Evolutionary conservation across 129 eudicot genomes (phyloP), one percentile per base, ranked within the genome.

Genomic region (Scalesia atractyloides): DNA sequence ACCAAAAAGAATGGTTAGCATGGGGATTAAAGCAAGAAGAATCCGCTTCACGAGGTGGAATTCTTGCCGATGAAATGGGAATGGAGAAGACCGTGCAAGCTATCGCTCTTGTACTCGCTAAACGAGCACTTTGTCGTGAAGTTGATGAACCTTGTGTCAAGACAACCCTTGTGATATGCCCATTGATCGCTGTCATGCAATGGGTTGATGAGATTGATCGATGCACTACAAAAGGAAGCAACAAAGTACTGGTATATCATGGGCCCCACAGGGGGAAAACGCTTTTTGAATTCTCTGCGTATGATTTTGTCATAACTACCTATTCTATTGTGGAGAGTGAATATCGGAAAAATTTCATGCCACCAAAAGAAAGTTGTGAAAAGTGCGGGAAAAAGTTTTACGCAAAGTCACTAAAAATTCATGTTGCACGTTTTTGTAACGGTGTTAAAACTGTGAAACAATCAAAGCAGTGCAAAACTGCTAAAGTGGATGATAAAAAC

Each of bases 11-110:
- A 79, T 94, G 99, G 99, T 75, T 94, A 77, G 85, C 97, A 47
- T 94, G 99, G 99, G 91, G 94, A 18, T 73, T 90, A 68, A 83
- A 82, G 56, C 99, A 95, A 78, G 99, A 95, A 76, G 94, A 90
- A 71, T 93, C 97, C 65, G 62, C 73, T 46, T 77, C 83, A 50
- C 78, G 80, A 73, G 99, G 97, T 33, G 99, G 99, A 36, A 91
- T 90, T 52, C 96, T 95, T 76, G 99, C 97, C 19, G 99, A 95
- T 79, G 97, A 88, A 81, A 91, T 91, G 95, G 97, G 97, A 20
- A 91, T 91, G 97, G 97, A 96, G 46, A 91, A 95, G 76, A 95
- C 99, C 19, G 80, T 86, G 5, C 97, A 95, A 82, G 99, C 99
- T 30, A 95, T 95, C 68, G 85, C 99, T 0, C 99, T 95, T 71